These are phyloP conservation scores for Sordariomycetes sp. DNA, from an alignment of 2,329 filamentous ascomycete genomes.

Conservation along the genomic window DNA sequence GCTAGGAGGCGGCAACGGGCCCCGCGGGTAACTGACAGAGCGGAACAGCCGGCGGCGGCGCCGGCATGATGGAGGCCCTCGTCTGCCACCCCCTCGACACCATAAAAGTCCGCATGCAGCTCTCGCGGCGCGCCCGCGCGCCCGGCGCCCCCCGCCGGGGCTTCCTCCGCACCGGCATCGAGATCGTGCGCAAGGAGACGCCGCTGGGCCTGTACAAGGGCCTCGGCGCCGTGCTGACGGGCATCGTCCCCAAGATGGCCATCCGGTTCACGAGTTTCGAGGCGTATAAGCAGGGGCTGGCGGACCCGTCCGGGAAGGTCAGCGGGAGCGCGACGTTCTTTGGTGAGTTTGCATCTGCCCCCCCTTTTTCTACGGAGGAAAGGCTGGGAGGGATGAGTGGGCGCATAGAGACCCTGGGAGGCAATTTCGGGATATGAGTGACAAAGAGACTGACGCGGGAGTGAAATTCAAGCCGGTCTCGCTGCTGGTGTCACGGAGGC, in stretches of 20 bases:
- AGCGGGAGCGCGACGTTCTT: slow-evolving; percentile 58
- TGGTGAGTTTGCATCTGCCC: slow-evolving; percentile 10
- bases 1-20: slow-evolving; percentile 55
- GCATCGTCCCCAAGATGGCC: slow-evolving; percentile 98
- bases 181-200: slow-evolving; percentile 85
- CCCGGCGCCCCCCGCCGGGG: slow-evolving; percentile 80
- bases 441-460: background rate
- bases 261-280: slow-evolving; percentile 98
- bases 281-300: slow-evolving; percentile 78
- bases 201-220: slow-evolving; percentile 94
- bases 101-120: slow-evolving; percentile 99
- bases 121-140: slow-evolving; percentile 72
- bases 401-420: too few relatives aligned
- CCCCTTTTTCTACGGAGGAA: background rate
- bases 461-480: slow-evolving; percentile 54
- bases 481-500: slow-evolving; percentile 92
- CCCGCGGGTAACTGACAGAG: slow-evolving; percentile 72
- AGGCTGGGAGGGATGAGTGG: background rate
- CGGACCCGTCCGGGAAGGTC: slow-evolving; percentile 57
- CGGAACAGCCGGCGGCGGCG: slow-evolving; percentile 74
- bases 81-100: slow-evolving; percentile 93
- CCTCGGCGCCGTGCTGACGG: slow-evolving; percentile 89
- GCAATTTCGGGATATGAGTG: background rate
- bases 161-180: slow-evolving; percentile 74
- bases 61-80: slow-evolving; percentile 98